A percentile compares a stretch with the other conserved stretches of the same genome.
Conservation (phyloP, 768 basidiomycete species). For the Hericium erinaceus region DNA sequence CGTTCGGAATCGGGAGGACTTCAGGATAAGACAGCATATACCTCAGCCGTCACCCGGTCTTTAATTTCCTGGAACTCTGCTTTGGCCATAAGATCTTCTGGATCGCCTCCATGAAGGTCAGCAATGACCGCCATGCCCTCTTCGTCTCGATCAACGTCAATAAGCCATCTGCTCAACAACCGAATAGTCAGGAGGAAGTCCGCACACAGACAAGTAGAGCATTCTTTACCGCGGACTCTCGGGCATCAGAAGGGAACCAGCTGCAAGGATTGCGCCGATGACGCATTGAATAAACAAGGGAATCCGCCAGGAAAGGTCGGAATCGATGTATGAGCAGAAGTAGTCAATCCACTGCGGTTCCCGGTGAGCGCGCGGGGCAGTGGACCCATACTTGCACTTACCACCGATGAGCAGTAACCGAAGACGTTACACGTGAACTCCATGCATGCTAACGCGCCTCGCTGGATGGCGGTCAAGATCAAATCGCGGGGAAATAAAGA, state of each 20-base stretch:
- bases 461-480: constrained; percentile 30
- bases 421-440: constrained; percentile 91
- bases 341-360: constrained; percentile 79
- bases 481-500: background rate
- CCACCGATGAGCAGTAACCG: constrained; percentile 85
- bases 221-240: constrained; percentile 71
- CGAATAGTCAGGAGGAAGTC: background rate
- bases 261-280: constrained; percentile 72
- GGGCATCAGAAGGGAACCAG: constrained; percentile 76
- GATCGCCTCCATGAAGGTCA: constrained; percentile 80
- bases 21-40: constrained; percentile 15
- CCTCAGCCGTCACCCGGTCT: constrained; percentile 65
- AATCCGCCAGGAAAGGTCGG: constrained; percentile 84
- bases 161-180: constrained; percentile 57
- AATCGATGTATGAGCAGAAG: constrained; percentile 81
- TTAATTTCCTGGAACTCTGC: constrained; percentile 91
- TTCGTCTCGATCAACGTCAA: constrained; percentile 75
- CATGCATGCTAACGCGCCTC: constrained; percentile 89
- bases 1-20: background rate
- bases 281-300: constrained; percentile 84
- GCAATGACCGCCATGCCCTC: constrained; percentile 83
- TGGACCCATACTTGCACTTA: constrained; percentile 30
- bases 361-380: background rate
- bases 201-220: background rate
- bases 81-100: constrained; percentile 53